Evolutionary conservation across 169 alveolate species (phyloP), one percentile per base, ranked within the genome.

Genomic region (Plasmodium gallinaceum): DNA sequence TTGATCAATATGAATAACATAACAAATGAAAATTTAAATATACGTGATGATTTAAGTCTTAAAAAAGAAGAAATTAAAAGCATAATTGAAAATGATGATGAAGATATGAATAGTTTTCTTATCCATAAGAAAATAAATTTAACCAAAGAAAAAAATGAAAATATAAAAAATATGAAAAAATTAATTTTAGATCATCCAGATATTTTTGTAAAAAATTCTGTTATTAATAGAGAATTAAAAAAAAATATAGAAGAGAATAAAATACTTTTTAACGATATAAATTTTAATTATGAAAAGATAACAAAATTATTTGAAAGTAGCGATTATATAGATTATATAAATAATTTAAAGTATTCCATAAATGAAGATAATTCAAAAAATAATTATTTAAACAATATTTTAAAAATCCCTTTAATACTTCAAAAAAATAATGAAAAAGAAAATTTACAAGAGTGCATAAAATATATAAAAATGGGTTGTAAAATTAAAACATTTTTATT

Each of bases 151-250:
- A 86, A 70, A 60, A 70, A 69, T 58, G 76, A 86, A 46, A 86
- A 61, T 42, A 73, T 86, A 20, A 86, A 86, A 58, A 71, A 71
- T 70, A 86, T 70, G 87, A 86, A 86, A 86, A 86, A 61, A 42
- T 58, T 86, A 37, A 86, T 86, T 70, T 71, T 65, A 60, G 46
- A 60, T 22, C 22, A 86, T 72, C 92, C 92, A 20, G 68, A 71
- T 51, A 66, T 71, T 42, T 86, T 86, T 86, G 73, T 86, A 18
- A 86, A 86, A 48, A 70, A 51, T 6, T 69, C 92, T 9, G 45
- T 86, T 42, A 9, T 86, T n/a, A 48, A 65, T 7, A 86, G 70
- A 48, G 92, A 86, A 32, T 48, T 86, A 60, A 52, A 86, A 39
- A 71, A 70, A 46, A 86, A 69, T 24, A 52, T 86, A 24, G 61